Conservation (phyloP, 2,329 filamentous ascomycete species). For the Magnaporthiopsis rhizophila region DNA sequence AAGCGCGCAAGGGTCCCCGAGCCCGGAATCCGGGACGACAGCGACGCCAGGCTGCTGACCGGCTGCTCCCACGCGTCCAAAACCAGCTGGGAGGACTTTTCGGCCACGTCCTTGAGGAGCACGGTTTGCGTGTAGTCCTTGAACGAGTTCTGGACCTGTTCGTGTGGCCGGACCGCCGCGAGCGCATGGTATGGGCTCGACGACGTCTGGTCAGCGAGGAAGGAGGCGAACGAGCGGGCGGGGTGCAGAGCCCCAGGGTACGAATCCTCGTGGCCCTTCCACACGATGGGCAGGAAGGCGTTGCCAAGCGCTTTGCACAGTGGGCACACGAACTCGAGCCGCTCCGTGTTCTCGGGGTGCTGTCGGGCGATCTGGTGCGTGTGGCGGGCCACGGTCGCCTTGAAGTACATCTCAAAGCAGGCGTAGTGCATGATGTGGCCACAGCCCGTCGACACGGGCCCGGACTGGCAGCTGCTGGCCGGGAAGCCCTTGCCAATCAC, state of each 20-base stretch:
- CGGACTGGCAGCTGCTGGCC: slow-evolving; percentile 54
- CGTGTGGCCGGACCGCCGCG: slow-evolving; percentile 23
- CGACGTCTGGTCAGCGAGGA: slow-evolving; percentile 52
- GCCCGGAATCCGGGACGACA: slow-evolving; percentile 12
- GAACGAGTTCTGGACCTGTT: slow-evolving; percentile 27
- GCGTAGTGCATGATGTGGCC: slow-evolving; percentile 98
- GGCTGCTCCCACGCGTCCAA: slow-evolving; percentile 36
- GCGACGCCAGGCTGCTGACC: slow-evolving; percentile 23
- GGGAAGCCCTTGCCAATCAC: slow-evolving; percentile 86
- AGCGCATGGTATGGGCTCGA: slow-evolving; percentile 30
- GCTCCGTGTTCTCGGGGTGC: slow-evolving; percentile 72
- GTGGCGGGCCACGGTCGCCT: slow-evolving; percentile 76
- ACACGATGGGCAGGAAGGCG: slow-evolving; percentile 87
- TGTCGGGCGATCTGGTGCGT: slow-evolving; percentile 88
- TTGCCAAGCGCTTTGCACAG: slow-evolving; percentile 96
- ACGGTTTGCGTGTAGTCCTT: slow-evolving; percentile 28
- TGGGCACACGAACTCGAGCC: slow-evolving; percentile 91
- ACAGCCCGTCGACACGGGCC: slow-evolving; percentile 82
- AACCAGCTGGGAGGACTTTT: slow-evolving; percentile 25
- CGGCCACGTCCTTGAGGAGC: slow-evolving; percentile 32
- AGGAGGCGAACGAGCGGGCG: slow-evolving; percentile 53
- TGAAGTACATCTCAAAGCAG: slow-evolving; percentile 88
- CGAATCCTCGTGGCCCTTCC: slow-evolving; percentile 84
- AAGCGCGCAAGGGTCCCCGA: slow-evolving; percentile 5
- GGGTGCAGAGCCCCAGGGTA: slow-evolving; percentile 65